Evolutionary conservation across 192 early-diverging fungal species (phyloP).

Genomic region (Gamsiella multidivaricata): DNA sequence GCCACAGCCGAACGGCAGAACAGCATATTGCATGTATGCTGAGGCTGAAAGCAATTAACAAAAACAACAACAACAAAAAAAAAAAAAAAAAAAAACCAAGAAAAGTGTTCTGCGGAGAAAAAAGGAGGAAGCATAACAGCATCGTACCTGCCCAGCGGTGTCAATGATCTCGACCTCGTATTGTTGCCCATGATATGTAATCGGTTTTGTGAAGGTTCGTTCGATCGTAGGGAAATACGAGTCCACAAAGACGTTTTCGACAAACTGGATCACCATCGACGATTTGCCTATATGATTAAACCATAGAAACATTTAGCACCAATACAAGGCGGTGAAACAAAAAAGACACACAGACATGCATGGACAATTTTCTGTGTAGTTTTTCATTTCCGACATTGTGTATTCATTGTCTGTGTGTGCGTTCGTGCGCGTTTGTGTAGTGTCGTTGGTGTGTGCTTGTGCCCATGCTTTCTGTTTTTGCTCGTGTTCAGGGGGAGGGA

Average conservation of each 20-base stretch:
- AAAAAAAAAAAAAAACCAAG: not conserved
- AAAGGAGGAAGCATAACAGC: not conserved
- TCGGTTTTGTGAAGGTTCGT: conserved; percentile 86
- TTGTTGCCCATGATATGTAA: conserved; percentile 82
- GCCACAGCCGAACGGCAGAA: no score
- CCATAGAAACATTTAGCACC: not conserved
- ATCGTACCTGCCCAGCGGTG: conserved; percentile 96
- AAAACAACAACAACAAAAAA: not conserved
- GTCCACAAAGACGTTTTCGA: conserved; percentile 90
- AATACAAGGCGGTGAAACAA: not conserved
- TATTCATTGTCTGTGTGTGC: not conserved
- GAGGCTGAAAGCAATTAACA: not conserved
- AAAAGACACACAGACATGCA: not conserved
- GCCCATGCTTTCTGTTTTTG: not conserved
- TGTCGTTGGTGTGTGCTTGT: not conserved
- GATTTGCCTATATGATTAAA: conserved; percentile 73
- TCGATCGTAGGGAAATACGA: conserved; percentile 97
- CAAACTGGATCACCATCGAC: conserved; percentile 90
- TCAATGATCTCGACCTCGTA: conserved; percentile 93
- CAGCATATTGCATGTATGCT: not conserved
- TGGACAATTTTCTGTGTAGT: no score
- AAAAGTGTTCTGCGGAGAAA: not conserved
- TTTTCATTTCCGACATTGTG: no score
- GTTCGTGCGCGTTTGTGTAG: no score
- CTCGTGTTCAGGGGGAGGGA: not conserved